Evolutionary conservation across 2,329 filamentous ascomycete species (phyloP).

Genomic region (Claviceps arundinis): DNA sequence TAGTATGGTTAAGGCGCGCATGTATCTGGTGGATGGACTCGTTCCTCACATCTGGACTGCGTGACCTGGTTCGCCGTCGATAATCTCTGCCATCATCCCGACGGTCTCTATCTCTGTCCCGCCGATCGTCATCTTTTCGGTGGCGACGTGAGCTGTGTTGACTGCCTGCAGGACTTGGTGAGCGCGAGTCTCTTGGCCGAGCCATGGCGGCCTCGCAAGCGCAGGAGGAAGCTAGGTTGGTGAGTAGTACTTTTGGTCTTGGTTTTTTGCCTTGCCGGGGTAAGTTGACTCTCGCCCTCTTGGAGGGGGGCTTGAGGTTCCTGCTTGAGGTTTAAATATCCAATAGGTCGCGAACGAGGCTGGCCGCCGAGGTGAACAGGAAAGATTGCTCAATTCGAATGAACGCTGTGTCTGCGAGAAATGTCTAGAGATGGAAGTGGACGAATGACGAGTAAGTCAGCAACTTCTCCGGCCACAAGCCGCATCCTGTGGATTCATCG

Average conservation of each 20-base stretch:
- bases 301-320: background rate
- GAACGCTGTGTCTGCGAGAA: background rate
- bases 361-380: background rate
- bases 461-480: background rate
- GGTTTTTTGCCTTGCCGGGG: background rate
- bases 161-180: constrained; percentile 89
- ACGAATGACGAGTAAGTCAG: background rate
- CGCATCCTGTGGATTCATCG: background rate
- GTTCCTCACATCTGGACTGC: constrained; percentile 48
- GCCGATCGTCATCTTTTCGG: constrained; percentile 48
- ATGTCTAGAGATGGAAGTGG: background rate
- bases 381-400: background rate
- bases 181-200: constrained; percentile 60
- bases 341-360: background rate
- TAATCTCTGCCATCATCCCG: constrained; percentile 35
- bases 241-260: constrained; percentile 26
- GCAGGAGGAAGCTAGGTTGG: constrained; percentile 26
- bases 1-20: constrained; percentile 20
- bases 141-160: constrained; percentile 59
- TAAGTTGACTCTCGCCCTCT: background rate
- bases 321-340: background rate
- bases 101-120: constrained; percentile 37
- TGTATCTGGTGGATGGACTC: constrained; percentile 8
- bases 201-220: constrained; percentile 37
- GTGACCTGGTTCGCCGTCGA: constrained; percentile 45